Evolutionary conservation across 2,329 filamentous ascomycete species (phyloP), one percentile per base, ranked within the genome.

Genomic region (Diaporthe sp.): DNA sequence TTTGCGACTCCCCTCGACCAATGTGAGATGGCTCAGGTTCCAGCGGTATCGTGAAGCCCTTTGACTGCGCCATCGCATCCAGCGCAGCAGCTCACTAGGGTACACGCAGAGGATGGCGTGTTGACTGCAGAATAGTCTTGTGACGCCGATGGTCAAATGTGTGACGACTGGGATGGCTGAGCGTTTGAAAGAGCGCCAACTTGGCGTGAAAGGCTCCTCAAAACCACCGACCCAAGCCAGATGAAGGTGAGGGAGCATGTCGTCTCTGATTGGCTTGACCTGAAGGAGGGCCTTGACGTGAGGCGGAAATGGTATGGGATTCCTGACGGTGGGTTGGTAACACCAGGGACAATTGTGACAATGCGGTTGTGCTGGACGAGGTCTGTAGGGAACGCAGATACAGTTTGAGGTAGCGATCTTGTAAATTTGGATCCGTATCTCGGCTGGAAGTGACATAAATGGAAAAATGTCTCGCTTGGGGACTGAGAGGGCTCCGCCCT

Each of bases 21-120:
- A 20, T 15, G 28, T 37, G 5, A 67, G 61, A 17, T 49, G 42
- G 44, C 25, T 31, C 20, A 49, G 20, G 3, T 67, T 49, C 61
- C 28, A 49, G 0, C 28, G 4, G 28, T 2, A 8, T 3, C 6
- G 17, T 17, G 61, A 34, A 4, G 28, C n/a, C 7, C n/a, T 6
- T 9, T 67, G 28, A 15, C 42, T 67, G 9, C 15, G 20, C 42
- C 20, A n/a, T 17, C 20, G 20, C 61, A 67, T 67, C 61, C 61
- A 67, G 9, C 44, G 17, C 20, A 67, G n/a, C 5, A 51, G 2
- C 12, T 31, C 13, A 22, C 20, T 13, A 25, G 61, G 17, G 15
- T 12, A 20, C 8, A 5, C 2, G 15, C 8, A 2, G 20, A n/a
- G 20, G 4, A 10, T n/a, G n/a, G 3, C 3, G 4, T 7, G 1